These are phyloP conservation scores for Mycosphaerelloides madeirae DNA, from an alignment of 2,329 filamentous ascomycete species.

Conservation along the genomic window DNA sequence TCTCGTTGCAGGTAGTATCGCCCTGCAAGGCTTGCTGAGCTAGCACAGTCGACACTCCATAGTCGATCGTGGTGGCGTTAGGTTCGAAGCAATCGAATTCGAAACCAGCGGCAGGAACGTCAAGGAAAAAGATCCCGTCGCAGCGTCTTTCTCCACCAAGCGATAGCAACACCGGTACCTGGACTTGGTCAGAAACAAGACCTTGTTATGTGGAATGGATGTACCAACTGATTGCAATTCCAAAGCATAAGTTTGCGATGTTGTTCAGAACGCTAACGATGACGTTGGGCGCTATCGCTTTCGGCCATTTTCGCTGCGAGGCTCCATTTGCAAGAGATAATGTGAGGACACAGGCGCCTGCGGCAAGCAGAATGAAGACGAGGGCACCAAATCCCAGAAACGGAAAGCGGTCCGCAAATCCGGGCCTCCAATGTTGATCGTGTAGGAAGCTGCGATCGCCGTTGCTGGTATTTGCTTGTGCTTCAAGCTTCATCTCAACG, in stretches of 20 bases:
- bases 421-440: slow-evolving; percentile 12
- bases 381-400: slow-evolving; percentile 19
- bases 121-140: slow-evolving; percentile 16
- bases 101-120: slow-evolving; percentile 19
- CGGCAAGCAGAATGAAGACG: slow-evolving; percentile 16
- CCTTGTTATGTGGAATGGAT: neutral
- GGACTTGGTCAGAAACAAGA: neutral
- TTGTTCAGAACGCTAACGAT: slow-evolving; percentile 19
- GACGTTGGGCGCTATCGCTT: slow-evolving; percentile 21
- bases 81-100: slow-evolving; percentile 19
- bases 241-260: slow-evolving; percentile 18
- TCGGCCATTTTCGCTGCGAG: slow-evolving; percentile 14
- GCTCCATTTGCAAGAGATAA: slow-evolving; percentile 12
- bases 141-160: slow-evolving; percentile 25
- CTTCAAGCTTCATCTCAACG: slow-evolving; percentile 10
- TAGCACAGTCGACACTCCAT: slow-evolving; percentile 8
- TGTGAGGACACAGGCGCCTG: slow-evolving; percentile 12
- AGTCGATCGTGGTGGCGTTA: slow-evolving; percentile 7
- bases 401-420: slow-evolving; percentile 16
- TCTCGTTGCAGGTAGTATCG: neutral
- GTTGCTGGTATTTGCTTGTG: neutral
- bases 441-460: neutral
- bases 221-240: slow-evolving; percentile 20
- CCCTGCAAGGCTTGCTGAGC: too few relatives aligned
- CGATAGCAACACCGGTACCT: slow-evolving; percentile 24